A percentile compares a stretch with the other conserved stretches of the same genome.
Conservation (phyloP, 805 yeast species). For the Yamadazyma paraphyllophila region DNA sequence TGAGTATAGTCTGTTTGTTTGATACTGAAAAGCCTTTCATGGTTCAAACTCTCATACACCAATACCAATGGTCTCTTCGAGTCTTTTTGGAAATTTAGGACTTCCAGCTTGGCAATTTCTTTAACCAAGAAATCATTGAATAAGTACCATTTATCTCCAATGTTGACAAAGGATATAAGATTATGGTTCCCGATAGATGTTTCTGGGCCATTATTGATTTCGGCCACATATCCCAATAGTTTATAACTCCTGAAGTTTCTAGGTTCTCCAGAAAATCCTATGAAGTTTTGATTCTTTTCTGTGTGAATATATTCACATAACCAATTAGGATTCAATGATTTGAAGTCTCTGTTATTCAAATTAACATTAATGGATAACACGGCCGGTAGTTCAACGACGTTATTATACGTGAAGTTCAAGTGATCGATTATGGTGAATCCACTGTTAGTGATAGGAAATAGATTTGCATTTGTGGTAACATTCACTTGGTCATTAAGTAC, state of each 20-base stretch:
- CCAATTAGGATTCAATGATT: slow-evolving; percentile 10
- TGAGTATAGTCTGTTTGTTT: slow-evolving; percentile 24
- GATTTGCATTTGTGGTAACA: slow-evolving; percentile 3
- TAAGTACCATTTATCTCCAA: slow-evolving; percentile 66
- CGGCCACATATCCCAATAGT: slow-evolving; percentile 67
- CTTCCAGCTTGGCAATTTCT: slow-evolving; percentile 73
- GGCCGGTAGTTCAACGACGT: slow-evolving; percentile 43
- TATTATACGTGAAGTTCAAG: slow-evolving; percentile 8
- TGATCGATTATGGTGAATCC: slow-evolving; percentile 5
- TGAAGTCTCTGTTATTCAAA: slow-evolving; percentile 53
- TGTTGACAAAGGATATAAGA: slow-evolving; percentile 56
- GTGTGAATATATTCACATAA: slow-evolving; percentile 9
- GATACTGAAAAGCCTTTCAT: slow-evolving; percentile 37
- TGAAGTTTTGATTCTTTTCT: neutral
- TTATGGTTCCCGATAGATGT: slow-evolving; percentile 46
- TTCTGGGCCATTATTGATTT: slow-evolving; percentile 49
- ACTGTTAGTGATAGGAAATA: slow-evolving; percentile 5
- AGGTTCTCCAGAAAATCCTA: slow-evolving; percentile 7
- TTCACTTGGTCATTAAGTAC: slow-evolving; percentile 31
- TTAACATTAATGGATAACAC: slow-evolving; percentile 61
- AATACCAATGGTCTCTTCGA: slow-evolving; percentile 85
- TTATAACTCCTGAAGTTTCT: slow-evolving; percentile 49
- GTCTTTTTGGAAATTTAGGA: slow-evolving; percentile 61
- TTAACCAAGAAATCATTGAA: slow-evolving; percentile 90
- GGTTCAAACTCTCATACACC: slow-evolving; percentile 50